Base-by-base conservation (phyloP, 1,284 basidiomycete genomes). In the Bjerkandera adusta region DNA sequence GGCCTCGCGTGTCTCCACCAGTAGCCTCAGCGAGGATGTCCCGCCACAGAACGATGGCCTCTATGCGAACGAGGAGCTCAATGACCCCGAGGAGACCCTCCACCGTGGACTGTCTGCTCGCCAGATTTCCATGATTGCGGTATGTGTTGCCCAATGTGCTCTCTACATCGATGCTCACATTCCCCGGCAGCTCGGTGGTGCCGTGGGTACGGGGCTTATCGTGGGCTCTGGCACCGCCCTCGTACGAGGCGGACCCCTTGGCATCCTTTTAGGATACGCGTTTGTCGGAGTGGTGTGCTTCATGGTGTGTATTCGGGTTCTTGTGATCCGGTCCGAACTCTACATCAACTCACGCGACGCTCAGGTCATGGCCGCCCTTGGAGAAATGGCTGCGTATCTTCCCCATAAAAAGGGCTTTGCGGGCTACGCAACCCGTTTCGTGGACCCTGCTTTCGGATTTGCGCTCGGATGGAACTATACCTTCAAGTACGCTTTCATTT, bases 121-220 rank as follows among this genome's bases (percentile, higher is more conserved):
- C 22, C 81, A 83, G 57, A 83, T 86, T 39, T 81, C 81, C 21
- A 87, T 88, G 84, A 87, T 81, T 54, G 79, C 80, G 48, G 72
- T 79, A 56, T 51, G 73, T 61, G 15, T 11, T n/a, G 32, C 12
- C 20, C 38, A 21, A 22, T 16, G 24, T 8, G 25, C 32, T 18
- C 37, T 29, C 25, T 21, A 16, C 18, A 37, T 18, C 15, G 5
- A 16, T 20, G 22, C 24, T 42, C 15, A 3, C 2, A 22, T 24
- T 43, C n/a, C 25, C n/a, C n/a, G 18, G 18, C 26, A 79, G 76
- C 71, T 80, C 25, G 79, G 79, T 22, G 80, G 81, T 47, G 77
- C 81, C 16, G 72, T 83, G 6, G 81, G 81, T 6, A 89, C 86
- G 20, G 89, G 89, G 60, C 69, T 91, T 15, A 84, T 91, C 54